Percentiles rank a stretch among this genome's conserved stretches.
phyloP scores from a whole-genome alignment of 176 grass and related monocot genomes.

The Stipa capillata region DNA sequence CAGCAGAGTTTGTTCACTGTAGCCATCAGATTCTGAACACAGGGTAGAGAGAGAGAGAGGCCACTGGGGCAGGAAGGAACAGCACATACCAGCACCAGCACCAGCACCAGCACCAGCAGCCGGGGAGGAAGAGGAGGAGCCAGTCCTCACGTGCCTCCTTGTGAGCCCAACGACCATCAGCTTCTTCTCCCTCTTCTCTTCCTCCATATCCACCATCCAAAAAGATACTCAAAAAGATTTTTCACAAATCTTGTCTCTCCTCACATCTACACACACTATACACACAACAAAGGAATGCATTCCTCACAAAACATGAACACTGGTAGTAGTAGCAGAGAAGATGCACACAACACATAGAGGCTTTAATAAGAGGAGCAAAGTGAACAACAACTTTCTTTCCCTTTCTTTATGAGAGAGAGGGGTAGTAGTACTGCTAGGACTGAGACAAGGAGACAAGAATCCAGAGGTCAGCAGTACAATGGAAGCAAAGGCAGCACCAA shows the following conservation, averaged over 20 bases:
- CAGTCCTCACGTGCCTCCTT: conserved; percentile 24
- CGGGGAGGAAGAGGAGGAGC: not conserved
- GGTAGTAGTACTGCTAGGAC: not conserved
- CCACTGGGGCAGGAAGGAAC: not conserved
- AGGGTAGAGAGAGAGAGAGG: not conserved
- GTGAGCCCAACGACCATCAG: conserved; percentile 28
- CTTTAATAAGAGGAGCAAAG: not conserved
- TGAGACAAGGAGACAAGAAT: conserved; percentile 27
- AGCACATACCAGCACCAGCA: not conserved
- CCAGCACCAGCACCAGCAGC: not conserved
- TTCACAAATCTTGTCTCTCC: not conserved
- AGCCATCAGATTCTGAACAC: not conserved
- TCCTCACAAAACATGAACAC: not conserved
- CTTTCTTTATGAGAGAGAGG: not conserved
- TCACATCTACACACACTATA: not conserved
- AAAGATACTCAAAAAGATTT: conserved; percentile 20
- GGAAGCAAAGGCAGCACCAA: conserved; percentile 16
- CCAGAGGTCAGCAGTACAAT: conserved; percentile 24
- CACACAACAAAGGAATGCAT: not conserved
- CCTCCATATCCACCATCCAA: conserved; percentile 42
- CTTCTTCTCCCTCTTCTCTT: not conserved
- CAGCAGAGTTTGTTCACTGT: conserved; percentile 10
- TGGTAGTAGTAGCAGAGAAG: not conserved
- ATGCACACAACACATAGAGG: not conserved
- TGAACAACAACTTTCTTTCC: not conserved